Base-by-base conservation (phyloP, 116 monocot genomes). In the Posidonia oceanica region DNA sequence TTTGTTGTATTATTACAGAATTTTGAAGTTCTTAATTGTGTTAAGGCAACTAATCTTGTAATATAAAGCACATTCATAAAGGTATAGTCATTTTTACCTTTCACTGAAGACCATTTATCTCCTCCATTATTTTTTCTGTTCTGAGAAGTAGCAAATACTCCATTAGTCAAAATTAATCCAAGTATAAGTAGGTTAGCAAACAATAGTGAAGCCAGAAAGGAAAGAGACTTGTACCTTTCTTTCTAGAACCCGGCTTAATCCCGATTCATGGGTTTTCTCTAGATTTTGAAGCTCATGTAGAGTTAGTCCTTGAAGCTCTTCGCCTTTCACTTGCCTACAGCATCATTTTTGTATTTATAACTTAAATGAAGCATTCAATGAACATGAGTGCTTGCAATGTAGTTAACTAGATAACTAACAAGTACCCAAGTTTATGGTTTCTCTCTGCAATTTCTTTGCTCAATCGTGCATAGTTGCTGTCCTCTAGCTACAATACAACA, bases 191-290 rank as follows among this genome's bases (percentile, higher is more conserved):
- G 21, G 21, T 23, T 0, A 59, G 38, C 36, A 65, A 21, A 5
- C 57, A 36, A 5, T 15, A 39, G 1, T 7, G 39, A 38, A 39
- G 7, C 17, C 3, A n/a, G 38, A 38, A 15, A 3, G 39, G 48
- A 48, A 12, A 48, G 12, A 7, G 2, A 48, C 13, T 4, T 17
- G 58, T 64, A 84, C 93, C 80, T 93, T 93, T 70, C 42, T 86
- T 39, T 86, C 76, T 4, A 84, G 42, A 36, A 93, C 84, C n/a
- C 77, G 75, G 29, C 69, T 52, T 39, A 88, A 60, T 21, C 93
- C 93, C 18, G 74, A 62, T 82, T 88, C 86, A 68, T 88, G 86
- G 0, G 72, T 82, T 48, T 79, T 93, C 69, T 93, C 88, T 3
- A 93, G 79, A 42, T 67, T 71, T 71, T 78, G 83, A 38, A 93